phyloP scores from a whole-genome alignment of 345 rosid genomes.

The Citrus reticulata region DNA sequence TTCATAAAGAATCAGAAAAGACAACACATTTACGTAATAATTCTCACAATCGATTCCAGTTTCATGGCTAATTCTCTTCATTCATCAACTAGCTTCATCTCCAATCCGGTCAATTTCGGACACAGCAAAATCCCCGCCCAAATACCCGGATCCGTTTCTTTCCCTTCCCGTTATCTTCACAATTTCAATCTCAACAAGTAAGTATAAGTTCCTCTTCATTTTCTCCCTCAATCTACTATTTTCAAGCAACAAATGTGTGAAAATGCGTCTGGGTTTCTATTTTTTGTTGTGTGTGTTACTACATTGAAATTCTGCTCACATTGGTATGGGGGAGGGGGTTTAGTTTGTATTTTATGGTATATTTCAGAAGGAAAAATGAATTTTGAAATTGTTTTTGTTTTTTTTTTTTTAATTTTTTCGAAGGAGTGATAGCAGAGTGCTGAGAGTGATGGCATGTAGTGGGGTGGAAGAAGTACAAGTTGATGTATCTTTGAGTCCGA shows the following conservation, averaged over 20 bases:
- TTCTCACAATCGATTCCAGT: neutral
- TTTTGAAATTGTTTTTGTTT: neutral
- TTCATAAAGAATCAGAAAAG: no score
- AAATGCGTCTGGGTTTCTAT: neutral
- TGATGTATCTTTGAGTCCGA: constrained; percentile 75
- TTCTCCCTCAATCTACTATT: neutral
- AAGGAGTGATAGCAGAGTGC: constrained; percentile 11
- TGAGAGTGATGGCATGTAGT: constrained; percentile 40
- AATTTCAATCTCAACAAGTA: constrained; percentile 22
- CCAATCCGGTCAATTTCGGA: neutral
- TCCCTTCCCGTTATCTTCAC: constrained; percentile 22
- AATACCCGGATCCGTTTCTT: constrained; percentile 28
- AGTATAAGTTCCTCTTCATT: neutral
- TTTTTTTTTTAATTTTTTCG: neutral
- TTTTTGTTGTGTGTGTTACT: neutral
- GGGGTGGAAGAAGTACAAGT: constrained; percentile 36
- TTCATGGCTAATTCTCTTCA: constrained; percentile 10
- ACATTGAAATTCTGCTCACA: neutral
- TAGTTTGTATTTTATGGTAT: neutral
- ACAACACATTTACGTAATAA: no score
- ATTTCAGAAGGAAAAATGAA: neutral
- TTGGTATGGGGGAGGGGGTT: neutral
- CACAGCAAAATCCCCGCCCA: neutral
- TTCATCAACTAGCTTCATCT: neutral
- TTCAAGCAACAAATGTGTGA: neutral